A percentile compares a stretch with the other conserved stretches of the same genome.
These are phyloP conservation scores for Marchantia paleacea DNA, from an alignment of 225 moss, liverwort and hornwort genomes.

Conservation along the genomic window DNA sequence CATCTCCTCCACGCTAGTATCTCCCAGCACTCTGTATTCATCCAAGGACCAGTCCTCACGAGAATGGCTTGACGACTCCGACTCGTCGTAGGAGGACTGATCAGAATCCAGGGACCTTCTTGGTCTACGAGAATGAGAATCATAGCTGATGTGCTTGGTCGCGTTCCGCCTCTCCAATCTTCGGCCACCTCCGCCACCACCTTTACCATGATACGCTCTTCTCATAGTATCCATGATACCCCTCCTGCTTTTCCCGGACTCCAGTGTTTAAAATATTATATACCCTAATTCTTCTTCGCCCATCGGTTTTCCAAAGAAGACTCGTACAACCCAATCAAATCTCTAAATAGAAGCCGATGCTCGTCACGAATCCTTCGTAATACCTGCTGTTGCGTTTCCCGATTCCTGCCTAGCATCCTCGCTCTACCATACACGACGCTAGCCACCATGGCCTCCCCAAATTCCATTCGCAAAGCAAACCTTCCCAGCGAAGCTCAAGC, in stretches of 20 bases:
- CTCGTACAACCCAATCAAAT: background rate
- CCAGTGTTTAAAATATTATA: constrained; percentile 8
- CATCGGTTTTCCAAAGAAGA: background rate
- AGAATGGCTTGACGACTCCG: constrained; percentile 16
- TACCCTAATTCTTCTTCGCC: constrained; percentile 17
- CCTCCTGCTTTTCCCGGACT: constrained; percentile 16
- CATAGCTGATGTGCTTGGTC: constrained; percentile 22
- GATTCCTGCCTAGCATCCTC: constrained; percentile 9
- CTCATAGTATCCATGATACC: constrained; percentile 28
- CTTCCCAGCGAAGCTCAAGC: background rate
- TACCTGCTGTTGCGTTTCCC: background rate
- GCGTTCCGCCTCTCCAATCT: constrained; percentile 32
- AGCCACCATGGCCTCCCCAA: constrained; percentile 15
- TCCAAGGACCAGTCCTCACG: constrained; percentile 14
- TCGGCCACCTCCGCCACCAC: background rate
- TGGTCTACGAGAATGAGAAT: constrained; percentile 3
- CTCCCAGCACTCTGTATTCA: constrained; percentile 34
- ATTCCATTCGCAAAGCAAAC: background rate
- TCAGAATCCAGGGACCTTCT: background rate
- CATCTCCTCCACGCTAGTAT: constrained; percentile 27
- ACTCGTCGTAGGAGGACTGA: constrained; percentile 10
- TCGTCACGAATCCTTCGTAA: background rate
- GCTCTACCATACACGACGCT: background rate
- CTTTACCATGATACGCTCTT: background rate
- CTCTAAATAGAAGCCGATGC: background rate